Evolutionary conservation across 1,139 yeast genomes (phyloP).

Genomic region (Lodderomyces elongisporus): DNA sequence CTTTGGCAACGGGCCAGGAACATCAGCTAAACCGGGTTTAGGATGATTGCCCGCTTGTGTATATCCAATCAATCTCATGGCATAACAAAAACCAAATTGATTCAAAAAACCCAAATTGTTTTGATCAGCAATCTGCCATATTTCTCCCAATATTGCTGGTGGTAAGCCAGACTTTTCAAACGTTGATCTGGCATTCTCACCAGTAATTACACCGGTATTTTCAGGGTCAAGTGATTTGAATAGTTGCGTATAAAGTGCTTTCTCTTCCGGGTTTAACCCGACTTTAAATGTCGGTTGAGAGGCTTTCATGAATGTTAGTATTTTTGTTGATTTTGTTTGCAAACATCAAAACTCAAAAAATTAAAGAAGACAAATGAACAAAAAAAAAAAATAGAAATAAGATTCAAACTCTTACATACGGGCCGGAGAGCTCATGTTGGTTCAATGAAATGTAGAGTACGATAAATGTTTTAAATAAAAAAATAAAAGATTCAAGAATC

Average conservation of each 20-base stretch:
- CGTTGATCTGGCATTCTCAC: slow-evolving; percentile 80
- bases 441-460: no score
- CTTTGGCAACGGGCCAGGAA: slow-evolving; percentile 55
- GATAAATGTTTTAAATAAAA: no score
- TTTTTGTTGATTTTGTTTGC: neutral
- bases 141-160: slow-evolving; percentile 73
- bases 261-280: slow-evolving; percentile 74
- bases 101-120: slow-evolving; percentile 82
- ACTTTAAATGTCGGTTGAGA: slow-evolving; percentile 33
- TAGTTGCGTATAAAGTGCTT: slow-evolving; percentile 63
- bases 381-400: neutral
- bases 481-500: no score
- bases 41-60: slow-evolving; percentile 71
- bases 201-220: slow-evolving; percentile 77
- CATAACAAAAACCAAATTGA: slow-evolving; percentile 75
- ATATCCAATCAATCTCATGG: slow-evolving; percentile 86
- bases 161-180: slow-evolving; percentile 85
- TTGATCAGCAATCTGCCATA: slow-evolving; percentile 90
- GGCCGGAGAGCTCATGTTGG: slow-evolving; percentile 23
- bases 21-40: slow-evolving; percentile 46
- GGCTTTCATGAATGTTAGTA: slow-evolving; percentile 4
- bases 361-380: neutral
- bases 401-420: slow-evolving; percentile 15
- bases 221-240: slow-evolving; percentile 80
- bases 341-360: no score